Base-by-base conservation (phyloP, 2,329 filamentous ascomycete genomes). In the Ascochyta koolunga region DNA sequence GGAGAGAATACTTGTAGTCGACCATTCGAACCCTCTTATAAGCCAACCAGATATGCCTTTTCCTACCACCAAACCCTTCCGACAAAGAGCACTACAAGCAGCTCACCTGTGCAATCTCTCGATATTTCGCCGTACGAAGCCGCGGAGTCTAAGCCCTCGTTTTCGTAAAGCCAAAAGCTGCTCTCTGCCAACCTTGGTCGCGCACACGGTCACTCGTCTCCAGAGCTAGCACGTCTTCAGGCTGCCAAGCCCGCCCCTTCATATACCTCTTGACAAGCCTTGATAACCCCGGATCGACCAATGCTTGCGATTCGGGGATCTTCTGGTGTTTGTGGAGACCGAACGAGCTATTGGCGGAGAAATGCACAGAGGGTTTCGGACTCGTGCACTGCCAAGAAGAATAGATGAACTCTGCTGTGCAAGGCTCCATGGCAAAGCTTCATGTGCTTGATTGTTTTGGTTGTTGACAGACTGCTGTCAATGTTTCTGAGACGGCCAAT, bases 271-370 rank as follows among this genome's bases (percentile, higher is more conserved):
- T 1, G 18, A 43, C 31, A 33, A 33, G 22, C 22, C 32, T 22
- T 24, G 25, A 19, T 19, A 32, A 43, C 47, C 47, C 47, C 47
- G 29, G 47, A 50, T n/a, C 22, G 4, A 9, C 10, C 21, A 4
- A 11, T 16, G 39, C 39, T 13, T 42, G 32, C 39, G 32, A 43
- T 37, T 37, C 24, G 47, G 32, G 29, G 38, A 24, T 31, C 13
- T 22, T 19, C 10, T 16, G 5, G n/a, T 33, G 15, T 33, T 15
- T 38, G 47, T 7, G 39, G 39, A 41, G 39, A 18, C 31, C 25
- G 18, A 27, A 15, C 11, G 19, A 18, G 32, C 39, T 18, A 50
- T 50, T 50, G 47, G 47, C 47, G 47, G 47, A 33, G 42, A 50
- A 50, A 24, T 25, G 32, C 29, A 19, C 2, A 5, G 1, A 33